Conservation (phyloP, 306 rosid species). For the Luffa acutangula region DNA sequence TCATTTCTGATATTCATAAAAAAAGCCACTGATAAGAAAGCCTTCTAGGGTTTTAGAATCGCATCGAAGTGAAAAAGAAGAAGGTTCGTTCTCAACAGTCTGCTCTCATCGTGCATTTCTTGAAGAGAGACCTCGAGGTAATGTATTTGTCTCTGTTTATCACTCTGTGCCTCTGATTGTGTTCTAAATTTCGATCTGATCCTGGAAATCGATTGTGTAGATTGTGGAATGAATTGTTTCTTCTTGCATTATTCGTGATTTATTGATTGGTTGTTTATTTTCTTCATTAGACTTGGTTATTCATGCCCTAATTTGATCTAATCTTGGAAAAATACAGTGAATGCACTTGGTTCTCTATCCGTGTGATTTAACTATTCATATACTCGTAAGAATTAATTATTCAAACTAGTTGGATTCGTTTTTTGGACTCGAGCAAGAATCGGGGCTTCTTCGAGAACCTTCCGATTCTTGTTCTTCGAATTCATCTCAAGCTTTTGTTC, state of each 20-base stretch:
- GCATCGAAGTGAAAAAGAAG: no score
- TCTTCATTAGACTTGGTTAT: not conserved
- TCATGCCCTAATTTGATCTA: not conserved
- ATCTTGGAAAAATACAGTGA: not conserved
- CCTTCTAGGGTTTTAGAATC: no score
- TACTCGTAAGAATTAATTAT: not conserved
- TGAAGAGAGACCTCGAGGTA: constrained; percentile 73
- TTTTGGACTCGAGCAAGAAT: no score
- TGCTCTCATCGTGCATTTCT: constrained; percentile 59
- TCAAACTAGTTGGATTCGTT: not conserved
- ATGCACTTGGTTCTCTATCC: not conserved
- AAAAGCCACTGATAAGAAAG: no score
- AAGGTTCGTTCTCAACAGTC: no score
- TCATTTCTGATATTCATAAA: no score
- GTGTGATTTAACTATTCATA: not conserved
- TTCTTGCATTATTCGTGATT: not conserved
- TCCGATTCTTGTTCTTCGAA: no score
- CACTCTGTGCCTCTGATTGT: not conserved
- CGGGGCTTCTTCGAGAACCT: no score
- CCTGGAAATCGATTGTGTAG: not conserved
- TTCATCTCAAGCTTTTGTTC: no score
- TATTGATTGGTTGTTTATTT: not conserved
- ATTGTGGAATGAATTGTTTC: not conserved
- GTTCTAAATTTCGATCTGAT: not conserved
- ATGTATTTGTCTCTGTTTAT: not conserved